phyloP scores from a whole-genome alignment of 768 basidiomycete genomes.

The Kwoniella botswanensis region DNA sequence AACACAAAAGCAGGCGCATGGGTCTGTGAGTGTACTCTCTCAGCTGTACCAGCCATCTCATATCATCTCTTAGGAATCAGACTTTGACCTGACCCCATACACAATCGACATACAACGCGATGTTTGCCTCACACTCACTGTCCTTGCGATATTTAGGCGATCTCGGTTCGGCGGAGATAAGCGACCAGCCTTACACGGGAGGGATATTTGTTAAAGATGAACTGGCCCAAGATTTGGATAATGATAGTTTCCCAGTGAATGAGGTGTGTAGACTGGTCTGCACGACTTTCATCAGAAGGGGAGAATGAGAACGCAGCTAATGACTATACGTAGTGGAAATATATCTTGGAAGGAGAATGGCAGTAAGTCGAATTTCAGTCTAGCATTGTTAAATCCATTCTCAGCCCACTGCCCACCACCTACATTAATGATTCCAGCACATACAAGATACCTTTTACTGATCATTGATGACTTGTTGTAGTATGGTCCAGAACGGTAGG shows the following conservation, averaged over 20 bases:
- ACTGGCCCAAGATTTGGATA: slow-evolving; percentile 10
- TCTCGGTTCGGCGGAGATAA: slow-evolving; percentile 13
- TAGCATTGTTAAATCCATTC: no score
- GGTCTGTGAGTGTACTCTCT: not conserved
- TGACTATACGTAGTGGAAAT: slow-evolving; percentile 4
- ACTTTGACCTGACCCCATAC: no score
- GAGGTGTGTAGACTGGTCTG: not conserved
- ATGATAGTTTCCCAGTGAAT: slow-evolving; percentile 12
- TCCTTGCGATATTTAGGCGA: not conserved
- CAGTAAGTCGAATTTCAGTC: slow-evolving; percentile 1
- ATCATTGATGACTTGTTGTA: not conserved
- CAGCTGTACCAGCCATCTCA: not conserved
- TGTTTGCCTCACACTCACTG: no score
- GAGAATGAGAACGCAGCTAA: not conserved
- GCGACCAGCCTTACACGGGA: slow-evolving; percentile 7
- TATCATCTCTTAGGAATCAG: no score
- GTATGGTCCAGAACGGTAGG: slow-evolving; percentile 13
- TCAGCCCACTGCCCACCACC: not conserved
- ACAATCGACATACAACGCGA: no score
- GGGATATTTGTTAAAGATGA: slow-evolving; percentile 17
- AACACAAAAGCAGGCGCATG: slow-evolving; percentile 10
- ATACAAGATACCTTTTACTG: no score
- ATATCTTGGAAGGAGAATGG: slow-evolving; percentile 19
- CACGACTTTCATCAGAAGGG: not conserved
- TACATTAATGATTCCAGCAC: not conserved